These are phyloP conservation scores for Podospora fimiseda DNA, from an alignment of 495 filamentous ascomycete species.

Conservation along the genomic window DNA sequence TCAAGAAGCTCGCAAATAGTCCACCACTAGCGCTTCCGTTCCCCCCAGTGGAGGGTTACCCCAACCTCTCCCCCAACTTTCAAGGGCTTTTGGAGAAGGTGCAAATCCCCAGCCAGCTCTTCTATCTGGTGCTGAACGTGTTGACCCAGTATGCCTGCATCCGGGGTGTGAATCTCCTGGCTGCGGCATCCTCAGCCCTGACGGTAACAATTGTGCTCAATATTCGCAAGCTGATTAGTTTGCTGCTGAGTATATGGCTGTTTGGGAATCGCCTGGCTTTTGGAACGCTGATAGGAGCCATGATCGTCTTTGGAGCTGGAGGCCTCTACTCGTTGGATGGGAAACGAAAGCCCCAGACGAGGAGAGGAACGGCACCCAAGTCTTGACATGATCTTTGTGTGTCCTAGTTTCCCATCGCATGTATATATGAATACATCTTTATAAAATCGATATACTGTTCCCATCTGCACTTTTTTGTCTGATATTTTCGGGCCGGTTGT, in stretches of 20 bases:
- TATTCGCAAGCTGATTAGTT: conserved; percentile 86
- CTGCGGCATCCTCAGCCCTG: conserved; percentile 76
- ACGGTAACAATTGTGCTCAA: conserved; percentile 96
- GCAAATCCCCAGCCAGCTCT: conserved; percentile 61
- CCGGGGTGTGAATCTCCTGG: conserved; percentile 85
- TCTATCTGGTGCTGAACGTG: conserved; percentile 71
- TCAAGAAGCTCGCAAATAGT: conserved; percentile 44
- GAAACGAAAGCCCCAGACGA: conserved; percentile 28
- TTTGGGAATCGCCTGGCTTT: conserved; percentile 77
- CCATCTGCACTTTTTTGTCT: too few species aligned
- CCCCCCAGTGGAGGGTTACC: conserved; percentile 22
- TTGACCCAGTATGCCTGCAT: conserved; percentile 93
- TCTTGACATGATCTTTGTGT: conserved; percentile 6
- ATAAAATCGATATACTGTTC: too few species aligned
- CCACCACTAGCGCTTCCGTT: conserved; percentile 38
- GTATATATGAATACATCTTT: too few species aligned
- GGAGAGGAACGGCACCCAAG: conserved; percentile 16
- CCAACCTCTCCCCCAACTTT: conserved; percentile 19
- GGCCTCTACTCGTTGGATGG: conserved; percentile 80
- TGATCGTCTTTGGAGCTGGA: conserved; percentile 80
- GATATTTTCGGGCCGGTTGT: neutral
- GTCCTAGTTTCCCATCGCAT: neutral
- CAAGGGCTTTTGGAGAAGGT: conserved; percentile 33
- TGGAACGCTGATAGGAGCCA: conserved; percentile 72
- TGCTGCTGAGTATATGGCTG: conserved; percentile 82